Conservation (phyloP, 2,329 filamentous ascomycete species). For the Exophiala calicioides region DNA sequence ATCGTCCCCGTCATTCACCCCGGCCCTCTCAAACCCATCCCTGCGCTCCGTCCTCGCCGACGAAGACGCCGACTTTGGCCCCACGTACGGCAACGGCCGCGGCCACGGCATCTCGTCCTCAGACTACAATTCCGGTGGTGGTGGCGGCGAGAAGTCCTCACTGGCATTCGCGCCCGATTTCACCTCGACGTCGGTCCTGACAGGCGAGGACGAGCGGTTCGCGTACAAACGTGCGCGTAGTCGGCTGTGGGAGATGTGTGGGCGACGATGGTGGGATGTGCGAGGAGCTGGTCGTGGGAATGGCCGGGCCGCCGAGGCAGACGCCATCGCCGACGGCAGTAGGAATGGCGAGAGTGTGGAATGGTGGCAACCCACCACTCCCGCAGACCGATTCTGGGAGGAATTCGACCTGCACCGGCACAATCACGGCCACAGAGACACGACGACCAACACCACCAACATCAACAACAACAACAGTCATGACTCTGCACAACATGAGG, state of each 20-base stretch:
- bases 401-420: conserved; percentile 7
- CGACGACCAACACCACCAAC: not conserved
- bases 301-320: not conserved
- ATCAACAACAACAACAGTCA: not conserved
- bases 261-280: conserved; percentile 68
- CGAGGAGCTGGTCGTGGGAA: conserved; percentile 17
- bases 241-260: conserved; percentile 81
- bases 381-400: conserved; percentile 69
- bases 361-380: conserved; percentile 70
- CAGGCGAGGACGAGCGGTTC: conserved; percentile 78
- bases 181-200: conserved; percentile 66
- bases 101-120: conserved; percentile 28
- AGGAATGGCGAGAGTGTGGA: conserved; percentile 39
- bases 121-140: not conserved
- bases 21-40: conserved; percentile 23
- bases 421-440: not conserved
- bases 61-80: conserved; percentile 37
- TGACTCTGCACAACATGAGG: too few relatives aligned
- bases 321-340: not conserved
- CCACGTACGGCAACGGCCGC: conserved; percentile 35
- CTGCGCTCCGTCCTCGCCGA: conserved; percentile 35
- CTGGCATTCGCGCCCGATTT: conserved; percentile 68
- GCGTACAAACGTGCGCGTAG: conserved; percentile 76
- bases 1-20: conserved; percentile 7
- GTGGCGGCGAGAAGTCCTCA: conserved; percentile 12